These are phyloP conservation scores for Pleodorina starrii DNA, from an alignment of 139 green algal species.

Conservation along the genomic window DNA sequence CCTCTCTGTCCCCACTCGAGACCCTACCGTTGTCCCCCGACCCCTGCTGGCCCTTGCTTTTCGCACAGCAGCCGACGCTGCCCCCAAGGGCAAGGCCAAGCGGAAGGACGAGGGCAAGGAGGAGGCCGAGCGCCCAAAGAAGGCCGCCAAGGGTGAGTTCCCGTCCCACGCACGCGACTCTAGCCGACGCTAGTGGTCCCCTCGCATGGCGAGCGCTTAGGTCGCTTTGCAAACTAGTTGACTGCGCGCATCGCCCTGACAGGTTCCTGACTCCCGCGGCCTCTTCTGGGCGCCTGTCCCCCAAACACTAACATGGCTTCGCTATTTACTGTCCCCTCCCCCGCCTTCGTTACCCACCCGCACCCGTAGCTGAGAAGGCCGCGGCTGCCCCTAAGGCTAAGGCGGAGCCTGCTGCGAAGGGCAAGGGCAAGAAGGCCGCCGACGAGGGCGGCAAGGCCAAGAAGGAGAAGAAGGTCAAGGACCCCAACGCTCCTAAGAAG, in stretches of 20 bases:
- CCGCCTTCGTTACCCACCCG: no score
- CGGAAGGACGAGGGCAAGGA: constrained; percentile 18
- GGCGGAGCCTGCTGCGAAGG: not conserved
- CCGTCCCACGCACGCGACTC: no score
- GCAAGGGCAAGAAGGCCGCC: constrained; percentile 25
- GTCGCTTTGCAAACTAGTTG: no score
- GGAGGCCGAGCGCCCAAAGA: constrained; percentile 26
- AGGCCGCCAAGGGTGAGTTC: constrained; percentile 35
- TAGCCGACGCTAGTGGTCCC: no score
- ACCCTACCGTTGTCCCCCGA: not conserved
- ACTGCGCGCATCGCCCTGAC: no score
- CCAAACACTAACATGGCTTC: no score
- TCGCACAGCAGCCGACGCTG: not conserved
- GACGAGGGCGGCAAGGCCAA: constrained; percentile 31
- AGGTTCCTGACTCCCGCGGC: no score
- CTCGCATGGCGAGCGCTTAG: no score
- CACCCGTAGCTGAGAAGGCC: constrained; percentile 15
- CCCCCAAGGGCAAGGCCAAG: constrained; percentile 38
- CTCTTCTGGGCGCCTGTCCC: no score
- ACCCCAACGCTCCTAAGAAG: constrained; percentile 90
- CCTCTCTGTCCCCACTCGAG: not conserved
- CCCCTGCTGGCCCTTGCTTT: no score
- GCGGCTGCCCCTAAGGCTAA: constrained; percentile 1
- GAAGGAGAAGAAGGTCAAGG: constrained; percentile 54
- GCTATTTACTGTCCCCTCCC: no score